A percentile compares a stretch with the other conserved stretches of the same genome.
These are phyloP conservation scores for Sugiyamaella novakii DNA, from an alignment of 1,139 yeast genomes.

Conservation along the genomic window DNA sequence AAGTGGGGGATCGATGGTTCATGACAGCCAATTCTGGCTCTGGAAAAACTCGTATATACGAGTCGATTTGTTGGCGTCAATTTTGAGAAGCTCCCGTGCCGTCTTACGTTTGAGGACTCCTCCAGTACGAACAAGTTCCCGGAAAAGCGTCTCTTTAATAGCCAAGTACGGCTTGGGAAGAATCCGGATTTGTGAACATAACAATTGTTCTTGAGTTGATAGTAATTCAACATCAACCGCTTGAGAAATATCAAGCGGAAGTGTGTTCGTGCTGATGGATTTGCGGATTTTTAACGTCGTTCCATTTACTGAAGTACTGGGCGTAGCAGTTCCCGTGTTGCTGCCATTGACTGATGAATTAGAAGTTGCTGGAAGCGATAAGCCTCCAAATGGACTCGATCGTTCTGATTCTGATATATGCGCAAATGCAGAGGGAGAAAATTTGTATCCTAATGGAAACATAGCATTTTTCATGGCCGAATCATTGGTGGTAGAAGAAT, in stretches of 20 bases:
- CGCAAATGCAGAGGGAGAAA: slow-evolving; percentile 18
- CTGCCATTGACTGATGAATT: slow-evolving; percentile 14
- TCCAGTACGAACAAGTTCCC: slow-evolving; percentile 82
- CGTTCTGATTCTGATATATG: slow-evolving; percentile 10
- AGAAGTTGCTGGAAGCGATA: slow-evolving; percentile 2
- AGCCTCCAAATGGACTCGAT: slow-evolving; percentile 11
- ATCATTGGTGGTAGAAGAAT: neutral
- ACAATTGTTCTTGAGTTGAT: slow-evolving; percentile 79
- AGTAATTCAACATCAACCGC: slow-evolving; percentile 82
- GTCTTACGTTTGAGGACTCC: slow-evolving; percentile 81
- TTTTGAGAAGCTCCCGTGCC: slow-evolving; percentile 77
- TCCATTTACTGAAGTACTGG: slow-evolving; percentile 14
- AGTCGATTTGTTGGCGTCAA: slow-evolving; percentile 84
- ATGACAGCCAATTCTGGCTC: slow-evolving; percentile 73
- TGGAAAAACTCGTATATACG: slow-evolving; percentile 90
- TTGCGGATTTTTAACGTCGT: slow-evolving; percentile 13
- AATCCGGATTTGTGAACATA: slow-evolving; percentile 81
- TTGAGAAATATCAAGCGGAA: slow-evolving; percentile 67
- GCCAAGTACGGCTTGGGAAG: slow-evolving; percentile 93
- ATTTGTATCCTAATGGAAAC: slow-evolving; percentile 19
- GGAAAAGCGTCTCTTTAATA: slow-evolving; percentile 86
- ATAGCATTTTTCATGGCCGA: neutral
- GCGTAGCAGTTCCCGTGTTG: neutral
- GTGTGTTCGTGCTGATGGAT: slow-evolving; percentile 23
- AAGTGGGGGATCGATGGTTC: neutral